A percentile compares a stretch with the other conserved stretches of the same genome.
These are phyloP conservation scores for Myriosclerotinia scirpicola DNA, from an alignment of 2,329 filamentous ascomycete genomes.

Conservation along the genomic window DNA sequence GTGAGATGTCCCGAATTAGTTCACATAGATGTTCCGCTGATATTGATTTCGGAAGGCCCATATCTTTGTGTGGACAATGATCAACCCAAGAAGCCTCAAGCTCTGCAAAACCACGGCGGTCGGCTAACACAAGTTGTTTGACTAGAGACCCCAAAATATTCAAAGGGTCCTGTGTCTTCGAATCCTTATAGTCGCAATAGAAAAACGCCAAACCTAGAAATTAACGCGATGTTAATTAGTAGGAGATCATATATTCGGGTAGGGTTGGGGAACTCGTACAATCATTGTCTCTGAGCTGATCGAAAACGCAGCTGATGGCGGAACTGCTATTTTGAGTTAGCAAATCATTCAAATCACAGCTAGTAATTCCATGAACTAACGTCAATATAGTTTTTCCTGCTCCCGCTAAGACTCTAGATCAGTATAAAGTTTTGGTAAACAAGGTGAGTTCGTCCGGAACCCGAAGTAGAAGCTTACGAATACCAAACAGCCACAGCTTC, in stretches of 20 bases:
- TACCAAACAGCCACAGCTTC: conserved; percentile 4
- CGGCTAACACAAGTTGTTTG: conserved; percentile 3
- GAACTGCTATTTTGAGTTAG: not conserved
- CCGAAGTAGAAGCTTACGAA: not conserved
- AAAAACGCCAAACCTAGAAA: conserved; percentile 3
- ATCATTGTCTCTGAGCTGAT: not conserved
- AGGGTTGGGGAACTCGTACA: not conserved
- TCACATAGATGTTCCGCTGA: not conserved
- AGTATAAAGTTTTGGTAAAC: not conserved
- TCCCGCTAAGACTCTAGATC: not conserved
- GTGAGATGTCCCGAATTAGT: conserved; percentile 3
- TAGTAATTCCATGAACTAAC: not conserved
- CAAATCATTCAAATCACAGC: too few relatives aligned
- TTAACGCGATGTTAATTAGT: not conserved
- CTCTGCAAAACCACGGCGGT: not conserved
- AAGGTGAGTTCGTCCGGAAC: not conserved
- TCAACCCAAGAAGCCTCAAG: not conserved
- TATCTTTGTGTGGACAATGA: not conserved
- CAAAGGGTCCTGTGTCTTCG: not conserved
- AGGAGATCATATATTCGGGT: too few relatives aligned
- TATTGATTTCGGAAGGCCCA: not conserved
- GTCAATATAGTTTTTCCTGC: not conserved
- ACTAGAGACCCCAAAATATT: conserved; percentile 8
- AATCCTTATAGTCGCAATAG: conserved; percentile 14
- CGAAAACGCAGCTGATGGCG: not conserved